phyloP scores from a whole-genome alignment of 2,329 filamentous ascomycete species.

The Zarea fungicola region DNA sequence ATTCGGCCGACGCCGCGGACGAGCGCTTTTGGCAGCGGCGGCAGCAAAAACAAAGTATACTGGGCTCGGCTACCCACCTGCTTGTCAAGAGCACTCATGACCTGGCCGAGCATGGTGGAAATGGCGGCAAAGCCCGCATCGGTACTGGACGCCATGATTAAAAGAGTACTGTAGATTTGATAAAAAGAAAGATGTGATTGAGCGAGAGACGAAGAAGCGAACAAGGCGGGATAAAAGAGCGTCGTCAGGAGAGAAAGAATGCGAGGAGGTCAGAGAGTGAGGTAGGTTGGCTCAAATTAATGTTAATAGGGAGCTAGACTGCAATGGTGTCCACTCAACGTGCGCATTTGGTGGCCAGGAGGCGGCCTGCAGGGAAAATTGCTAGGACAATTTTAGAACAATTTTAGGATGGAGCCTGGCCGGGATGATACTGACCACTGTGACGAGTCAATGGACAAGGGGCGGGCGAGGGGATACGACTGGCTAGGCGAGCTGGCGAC shows the following conservation, averaged over 20 bases:
- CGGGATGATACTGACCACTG: no score
- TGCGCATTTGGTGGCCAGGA: slow-evolving; percentile 6
- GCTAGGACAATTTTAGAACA: not conserved
- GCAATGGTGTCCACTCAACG: slow-evolving; percentile 13
- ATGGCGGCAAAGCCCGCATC: slow-evolving; percentile 14
- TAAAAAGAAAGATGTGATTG: slow-evolving; percentile 7
- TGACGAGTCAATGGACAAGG: slow-evolving; percentile 9
- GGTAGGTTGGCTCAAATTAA: slow-evolving; percentile 10
- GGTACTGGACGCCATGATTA: slow-evolving; percentile 13
- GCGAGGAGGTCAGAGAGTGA: not conserved
- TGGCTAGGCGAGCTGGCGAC: slow-evolving; percentile 2
- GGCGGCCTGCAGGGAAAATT: slow-evolving; percentile 9
- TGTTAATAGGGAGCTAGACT: slow-evolving; percentile 12
- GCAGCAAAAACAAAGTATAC: slow-evolving; percentile 4
- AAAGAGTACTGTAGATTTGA: not conserved
- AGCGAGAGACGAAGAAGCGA: slow-evolving; percentile 14
- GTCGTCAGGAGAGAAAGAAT: slow-evolving; percentile 12
- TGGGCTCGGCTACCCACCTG: slow-evolving; percentile 8
- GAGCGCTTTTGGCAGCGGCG: not conserved
- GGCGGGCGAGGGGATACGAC: not conserved
- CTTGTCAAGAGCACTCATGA: slow-evolving; percentile 15
- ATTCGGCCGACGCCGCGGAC: not conserved
- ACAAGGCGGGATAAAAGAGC: slow-evolving; percentile 1
- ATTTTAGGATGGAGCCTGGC: slow-evolving; percentile 4
- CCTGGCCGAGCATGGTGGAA: slow-evolving; percentile 12